Evolutionary conservation across 495 filamentous ascomycete genomes (phyloP).

Genomic region (Apodospora peruviana): DNA sequence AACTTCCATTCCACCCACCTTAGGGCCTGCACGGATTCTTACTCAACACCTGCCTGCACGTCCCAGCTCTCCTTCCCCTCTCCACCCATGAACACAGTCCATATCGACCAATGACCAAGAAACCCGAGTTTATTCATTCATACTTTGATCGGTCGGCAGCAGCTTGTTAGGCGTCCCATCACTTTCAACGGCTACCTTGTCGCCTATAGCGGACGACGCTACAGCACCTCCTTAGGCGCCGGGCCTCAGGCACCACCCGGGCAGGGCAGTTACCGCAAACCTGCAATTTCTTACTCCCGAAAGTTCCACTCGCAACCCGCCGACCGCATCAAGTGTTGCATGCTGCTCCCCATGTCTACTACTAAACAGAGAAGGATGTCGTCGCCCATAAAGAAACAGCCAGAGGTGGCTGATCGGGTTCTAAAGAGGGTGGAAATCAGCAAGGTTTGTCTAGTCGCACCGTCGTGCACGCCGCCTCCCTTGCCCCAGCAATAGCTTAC

Average conservation of each 20-base stretch:
- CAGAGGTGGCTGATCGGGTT: conserved; percentile 65
- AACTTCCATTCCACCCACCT: conserved; percentile 17
- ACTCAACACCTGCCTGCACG: too few relatives aligned
- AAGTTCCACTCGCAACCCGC: conserved; percentile 16
- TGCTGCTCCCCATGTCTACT: conserved; percentile 9
- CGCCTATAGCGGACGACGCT: too few relatives aligned
- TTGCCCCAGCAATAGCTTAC: not conserved
- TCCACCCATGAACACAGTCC: not conserved
- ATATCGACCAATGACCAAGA: too few relatives aligned
- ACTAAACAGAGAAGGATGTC: conserved; percentile 41
- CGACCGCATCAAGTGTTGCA: conserved; percentile 12
- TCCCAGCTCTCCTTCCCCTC: not conserved
- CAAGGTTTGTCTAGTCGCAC: conserved; percentile 53
- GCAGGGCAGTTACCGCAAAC: conserved; percentile 24
- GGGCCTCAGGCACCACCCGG: conserved; percentile 12
- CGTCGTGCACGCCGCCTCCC: conserved; percentile 1
- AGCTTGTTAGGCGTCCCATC: too few relatives aligned
- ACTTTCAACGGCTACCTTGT: too few relatives aligned
- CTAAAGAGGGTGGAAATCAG: conserved; percentile 72
- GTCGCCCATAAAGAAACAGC: conserved; percentile 53
- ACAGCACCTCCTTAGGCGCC: conserved; percentile 31
- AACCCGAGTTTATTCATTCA: too few relatives aligned
- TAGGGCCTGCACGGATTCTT: too few relatives aligned
- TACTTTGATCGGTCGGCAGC: too few relatives aligned
- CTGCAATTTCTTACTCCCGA: conserved; percentile 18